phyloP scores from a whole-genome alignment of 495 filamentous ascomycete genomes.

The Xylaria castorea region DNA sequence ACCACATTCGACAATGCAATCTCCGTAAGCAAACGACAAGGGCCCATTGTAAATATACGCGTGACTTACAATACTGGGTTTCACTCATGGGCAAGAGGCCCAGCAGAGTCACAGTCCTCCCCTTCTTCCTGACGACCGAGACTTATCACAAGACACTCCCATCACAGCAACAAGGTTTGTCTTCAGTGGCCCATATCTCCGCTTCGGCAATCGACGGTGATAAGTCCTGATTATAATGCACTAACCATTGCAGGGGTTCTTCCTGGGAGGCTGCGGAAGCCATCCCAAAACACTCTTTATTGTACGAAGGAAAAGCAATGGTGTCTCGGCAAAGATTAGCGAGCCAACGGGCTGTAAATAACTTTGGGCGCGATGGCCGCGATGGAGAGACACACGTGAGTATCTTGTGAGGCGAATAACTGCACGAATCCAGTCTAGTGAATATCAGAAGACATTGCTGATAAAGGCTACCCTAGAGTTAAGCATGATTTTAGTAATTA shows the following conservation, averaged over 20 bases:
- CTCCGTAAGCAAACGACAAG: neutral
- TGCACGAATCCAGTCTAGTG: neutral
- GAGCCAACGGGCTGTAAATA: neutral
- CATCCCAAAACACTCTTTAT: neutral
- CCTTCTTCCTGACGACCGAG: neutral
- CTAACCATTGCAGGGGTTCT: no score
- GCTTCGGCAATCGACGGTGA: neutral
- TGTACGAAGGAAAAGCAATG: neutral
- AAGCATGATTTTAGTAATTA: neutral
- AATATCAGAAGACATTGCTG: neutral
- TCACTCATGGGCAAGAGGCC: neutral
- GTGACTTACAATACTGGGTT: neutral
- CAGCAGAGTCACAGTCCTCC: neutral
- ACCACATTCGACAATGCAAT: neutral
- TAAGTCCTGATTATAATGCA: neutral
- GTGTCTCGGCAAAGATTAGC: neutral
- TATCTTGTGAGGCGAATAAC: neutral
- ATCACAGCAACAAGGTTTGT: neutral
- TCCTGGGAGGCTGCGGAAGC: neutral
- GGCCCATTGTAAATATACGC: conserved; percentile 4
- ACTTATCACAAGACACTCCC: neutral
- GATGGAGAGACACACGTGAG: neutral
- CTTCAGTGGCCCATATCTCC: neutral
- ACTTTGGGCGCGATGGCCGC: neutral
- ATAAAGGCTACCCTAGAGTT: neutral